Evolutionary conservation across 139 green algal genomes (phyloP).

Genomic region (Closterium sp.): DNA sequence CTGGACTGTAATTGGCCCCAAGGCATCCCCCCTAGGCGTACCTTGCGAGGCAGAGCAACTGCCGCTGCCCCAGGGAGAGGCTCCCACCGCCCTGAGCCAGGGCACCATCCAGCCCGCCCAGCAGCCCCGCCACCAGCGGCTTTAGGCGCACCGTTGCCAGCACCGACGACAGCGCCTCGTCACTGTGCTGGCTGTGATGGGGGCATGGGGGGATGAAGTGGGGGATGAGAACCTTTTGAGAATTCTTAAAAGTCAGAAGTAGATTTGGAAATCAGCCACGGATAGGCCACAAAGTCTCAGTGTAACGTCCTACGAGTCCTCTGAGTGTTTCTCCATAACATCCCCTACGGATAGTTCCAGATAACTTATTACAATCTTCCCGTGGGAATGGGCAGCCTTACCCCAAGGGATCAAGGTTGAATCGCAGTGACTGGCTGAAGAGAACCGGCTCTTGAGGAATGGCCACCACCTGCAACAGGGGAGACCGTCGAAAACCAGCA

Average conservation of each 20-base stretch:
- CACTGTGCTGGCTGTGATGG: constrained; percentile 50
- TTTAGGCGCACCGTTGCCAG: constrained; percentile 57
- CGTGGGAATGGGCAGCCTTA: neutral
- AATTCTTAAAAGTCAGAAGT: no score
- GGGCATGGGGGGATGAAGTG: no score
- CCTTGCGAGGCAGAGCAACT: constrained; percentile 81
- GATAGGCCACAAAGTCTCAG: no score
- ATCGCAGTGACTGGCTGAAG: constrained; percentile 82
- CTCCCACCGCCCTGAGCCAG: constrained; percentile 80
- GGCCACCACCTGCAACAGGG: constrained; percentile 56
- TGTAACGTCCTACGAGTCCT: no score
- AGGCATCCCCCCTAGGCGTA: neutral
- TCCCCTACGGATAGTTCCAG: no score
- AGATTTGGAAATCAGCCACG: no score
- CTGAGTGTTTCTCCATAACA: no score
- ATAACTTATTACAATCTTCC: no score
- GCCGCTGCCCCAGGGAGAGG: constrained; percentile 82
- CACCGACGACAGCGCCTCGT: constrained; percentile 65
- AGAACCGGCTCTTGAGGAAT: constrained; percentile 87
- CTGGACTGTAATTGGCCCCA: no score
- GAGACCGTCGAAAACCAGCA: no score
- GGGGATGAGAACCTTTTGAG: no score
- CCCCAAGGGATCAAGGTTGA: constrained; percentile 90
- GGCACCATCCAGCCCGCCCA: constrained; percentile 6
- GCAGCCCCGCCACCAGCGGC: neutral